Conservation (phyloP, 83 land plant species). For the Picea abies region DNA sequence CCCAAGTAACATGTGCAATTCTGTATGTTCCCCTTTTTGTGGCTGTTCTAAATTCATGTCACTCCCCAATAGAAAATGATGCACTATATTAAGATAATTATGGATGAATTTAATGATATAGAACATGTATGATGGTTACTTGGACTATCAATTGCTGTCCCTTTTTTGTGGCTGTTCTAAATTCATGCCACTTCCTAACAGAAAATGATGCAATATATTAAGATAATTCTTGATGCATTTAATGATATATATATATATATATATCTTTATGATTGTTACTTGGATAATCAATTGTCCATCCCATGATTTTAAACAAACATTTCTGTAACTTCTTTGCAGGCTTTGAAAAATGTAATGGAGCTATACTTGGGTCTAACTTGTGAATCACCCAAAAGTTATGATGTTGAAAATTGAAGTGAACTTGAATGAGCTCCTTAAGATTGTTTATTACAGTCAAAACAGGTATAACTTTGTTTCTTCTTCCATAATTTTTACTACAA, state of each 20-base stretch:
- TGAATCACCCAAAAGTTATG: slow-evolving; percentile 11
- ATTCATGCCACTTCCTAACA: background rate
- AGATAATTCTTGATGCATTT: background rate
- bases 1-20: too few species aligned
- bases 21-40: too few species aligned
- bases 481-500: background rate
- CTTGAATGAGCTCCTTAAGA: background rate
- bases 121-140: background rate
- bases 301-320: background rate
- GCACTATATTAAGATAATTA: background rate
- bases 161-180: background rate
- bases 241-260: background rate
- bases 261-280: background rate
- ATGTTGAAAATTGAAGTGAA: background rate
- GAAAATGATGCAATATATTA: background rate
- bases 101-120: background rate
- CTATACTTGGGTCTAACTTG: slow-evolving; percentile 41
- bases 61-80: background rate
- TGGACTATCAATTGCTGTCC: background rate
- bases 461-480: background rate
- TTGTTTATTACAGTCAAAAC: background rate
- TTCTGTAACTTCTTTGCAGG: slow-evolving; percentile 29
- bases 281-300: background rate
- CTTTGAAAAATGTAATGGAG: slow-evolving; percentile 54
- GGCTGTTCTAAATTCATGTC: background rate